These are phyloP conservation scores for Mycena venus DNA, from an alignment of 768 basidiomycete genomes.

Conservation along the genomic window DNA sequence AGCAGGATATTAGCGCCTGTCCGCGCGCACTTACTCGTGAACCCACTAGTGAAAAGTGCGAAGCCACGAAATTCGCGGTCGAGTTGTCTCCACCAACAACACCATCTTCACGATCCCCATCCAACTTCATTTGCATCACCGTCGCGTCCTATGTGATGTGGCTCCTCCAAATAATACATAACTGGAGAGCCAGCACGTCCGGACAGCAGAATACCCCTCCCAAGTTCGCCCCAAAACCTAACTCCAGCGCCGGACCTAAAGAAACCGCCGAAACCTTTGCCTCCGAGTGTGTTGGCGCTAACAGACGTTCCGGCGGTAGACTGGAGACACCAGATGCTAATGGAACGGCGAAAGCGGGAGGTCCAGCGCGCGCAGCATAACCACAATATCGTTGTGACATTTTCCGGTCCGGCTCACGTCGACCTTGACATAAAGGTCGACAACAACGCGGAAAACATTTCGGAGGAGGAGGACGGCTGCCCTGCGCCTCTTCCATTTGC, in stretches of 20 bases:
- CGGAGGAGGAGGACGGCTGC: background rate
- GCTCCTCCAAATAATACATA: background rate
- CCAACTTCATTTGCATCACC: background rate
- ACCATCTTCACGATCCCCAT: background rate
- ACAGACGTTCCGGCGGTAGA: too few species aligned
- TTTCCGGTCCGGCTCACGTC: background rate
- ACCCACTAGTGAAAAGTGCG: background rate
- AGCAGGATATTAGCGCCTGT: background rate
- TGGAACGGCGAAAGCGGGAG: slow-evolving; percentile 15
- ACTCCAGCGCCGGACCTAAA: too few species aligned
- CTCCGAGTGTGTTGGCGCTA: too few species aligned
- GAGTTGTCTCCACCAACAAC: too few species aligned
- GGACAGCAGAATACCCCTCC: too few species aligned
- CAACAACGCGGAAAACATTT: background rate
- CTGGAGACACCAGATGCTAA: slow-evolving; percentile 1
- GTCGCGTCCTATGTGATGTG: background rate
- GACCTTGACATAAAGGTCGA: background rate
- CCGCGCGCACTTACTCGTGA: background rate
- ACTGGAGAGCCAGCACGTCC: background rate
- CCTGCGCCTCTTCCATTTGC: background rate
- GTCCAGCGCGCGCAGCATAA: background rate
- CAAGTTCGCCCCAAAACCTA: too few species aligned
- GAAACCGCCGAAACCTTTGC: too few species aligned
- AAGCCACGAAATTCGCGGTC: background rate
- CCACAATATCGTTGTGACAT: slow-evolving; percentile 7